phyloP scores from a whole-genome alignment of 2,329 filamentous ascomycete genomes.

The Aspergillus latus region DNA sequence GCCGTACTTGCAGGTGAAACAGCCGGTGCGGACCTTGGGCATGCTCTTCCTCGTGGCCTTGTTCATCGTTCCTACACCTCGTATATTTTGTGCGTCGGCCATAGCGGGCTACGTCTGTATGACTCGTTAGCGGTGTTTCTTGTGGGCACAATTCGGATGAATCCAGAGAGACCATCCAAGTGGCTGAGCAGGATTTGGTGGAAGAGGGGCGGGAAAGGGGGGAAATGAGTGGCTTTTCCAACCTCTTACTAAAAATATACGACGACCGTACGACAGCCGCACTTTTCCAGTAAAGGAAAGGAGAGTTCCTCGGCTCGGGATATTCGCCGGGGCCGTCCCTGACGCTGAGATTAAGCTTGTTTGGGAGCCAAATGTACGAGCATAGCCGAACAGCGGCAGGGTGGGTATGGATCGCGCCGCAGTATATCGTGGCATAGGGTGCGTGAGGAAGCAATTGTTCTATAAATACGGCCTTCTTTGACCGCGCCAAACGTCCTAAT shows the following conservation, averaged over 20 bases:
- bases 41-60: constrained; percentile 6
- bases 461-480: background rate
- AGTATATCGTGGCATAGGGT: too few species aligned
- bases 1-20: constrained; percentile 6
- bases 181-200: too few species aligned
- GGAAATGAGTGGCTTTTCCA: too few species aligned
- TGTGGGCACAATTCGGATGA: background rate
- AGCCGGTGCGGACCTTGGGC: constrained; percentile 10
- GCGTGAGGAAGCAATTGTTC: background rate
- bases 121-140: background rate
- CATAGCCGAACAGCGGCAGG: too few species aligned
- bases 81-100: background rate
- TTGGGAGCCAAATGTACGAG: too few species aligned
- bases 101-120: background rate
- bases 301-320: background rate
- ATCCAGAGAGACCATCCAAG: too few species aligned
- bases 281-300: background rate
- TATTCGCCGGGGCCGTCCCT: too few species aligned
- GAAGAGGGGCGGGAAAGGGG: too few species aligned
- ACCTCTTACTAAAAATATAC: too few species aligned
- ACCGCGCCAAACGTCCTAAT: background rate
- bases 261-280: background rate
- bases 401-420: too few species aligned
- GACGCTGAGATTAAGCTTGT: too few species aligned
- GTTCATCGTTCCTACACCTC: background rate